A percentile compares a stretch with the other conserved stretches of the same genome.
phyloP scores from a whole-genome alignment of 2,329 filamentous ascomycete genomes.

The Colletotrichum liriopes region DNA sequence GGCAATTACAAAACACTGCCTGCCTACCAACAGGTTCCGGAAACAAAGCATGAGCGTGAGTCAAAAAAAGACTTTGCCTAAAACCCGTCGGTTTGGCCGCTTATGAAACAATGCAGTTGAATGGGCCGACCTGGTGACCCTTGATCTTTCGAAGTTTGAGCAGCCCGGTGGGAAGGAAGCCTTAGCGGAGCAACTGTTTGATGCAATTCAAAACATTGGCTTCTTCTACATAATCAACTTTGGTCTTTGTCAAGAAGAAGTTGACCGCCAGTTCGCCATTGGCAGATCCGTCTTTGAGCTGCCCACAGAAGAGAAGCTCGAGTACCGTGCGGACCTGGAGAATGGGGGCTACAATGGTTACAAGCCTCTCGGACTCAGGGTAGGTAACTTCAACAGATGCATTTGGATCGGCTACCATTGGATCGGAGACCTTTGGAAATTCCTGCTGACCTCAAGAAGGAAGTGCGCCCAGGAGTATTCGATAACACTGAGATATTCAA shows the following conservation, averaged over 20 bases:
- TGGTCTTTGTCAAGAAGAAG: constrained; percentile 71
- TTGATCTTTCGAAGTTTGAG: constrained; percentile 70
- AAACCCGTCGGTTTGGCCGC: neutral
- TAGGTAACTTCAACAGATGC: constrained; percentile 9
- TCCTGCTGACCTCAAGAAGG: too few relatives aligned
- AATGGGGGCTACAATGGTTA: constrained; percentile 72
- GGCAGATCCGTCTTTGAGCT: constrained; percentile 72
- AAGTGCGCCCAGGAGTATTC: constrained; percentile 47
- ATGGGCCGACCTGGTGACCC: constrained; percentile 71
- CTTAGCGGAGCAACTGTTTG: constrained; percentile 68
- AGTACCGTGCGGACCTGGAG: constrained; percentile 66
- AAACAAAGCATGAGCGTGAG: constrained; percentile 55
- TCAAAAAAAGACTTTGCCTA: neutral
- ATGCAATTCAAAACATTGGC: constrained; percentile 66
- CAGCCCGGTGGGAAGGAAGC: constrained; percentile 68
- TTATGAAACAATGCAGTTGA: constrained; percentile 48
- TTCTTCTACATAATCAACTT: constrained; percentile 76
- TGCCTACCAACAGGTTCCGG: constrained; percentile 53
- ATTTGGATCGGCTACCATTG: neutral
- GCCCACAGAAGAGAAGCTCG: constrained; percentile 70
- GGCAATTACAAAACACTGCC: constrained; percentile 44
- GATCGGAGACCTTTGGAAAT: neutral
- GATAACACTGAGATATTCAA: constrained; percentile 60
- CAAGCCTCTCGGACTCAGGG: constrained; percentile 61
- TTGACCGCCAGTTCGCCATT: constrained; percentile 58